Conservation (phyloP, 2,329 filamentous ascomycete species). For the Exutisphaerella laricina region DNA sequence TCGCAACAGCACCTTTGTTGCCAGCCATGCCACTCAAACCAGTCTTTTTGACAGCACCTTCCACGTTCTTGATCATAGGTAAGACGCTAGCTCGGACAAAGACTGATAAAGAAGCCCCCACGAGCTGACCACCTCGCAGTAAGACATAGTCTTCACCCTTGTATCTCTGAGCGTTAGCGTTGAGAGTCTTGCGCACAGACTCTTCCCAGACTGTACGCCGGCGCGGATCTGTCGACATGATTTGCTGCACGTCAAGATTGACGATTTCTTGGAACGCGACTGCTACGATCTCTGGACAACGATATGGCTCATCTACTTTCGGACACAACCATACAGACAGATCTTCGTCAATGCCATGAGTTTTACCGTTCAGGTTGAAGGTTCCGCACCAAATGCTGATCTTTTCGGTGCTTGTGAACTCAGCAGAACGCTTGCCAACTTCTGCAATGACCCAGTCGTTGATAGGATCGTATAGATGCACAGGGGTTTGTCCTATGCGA, state of each 20-base stretch:
- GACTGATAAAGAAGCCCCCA: slow-evolving; percentile 86
- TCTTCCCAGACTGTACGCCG: slow-evolving; percentile 81
- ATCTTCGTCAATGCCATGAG: slow-evolving; percentile 69
- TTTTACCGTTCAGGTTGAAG: slow-evolving; percentile 91
- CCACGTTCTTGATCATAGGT: slow-evolving; percentile 86
- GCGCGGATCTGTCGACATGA: slow-evolving; percentile 95
- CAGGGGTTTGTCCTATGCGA: slow-evolving; percentile 73
- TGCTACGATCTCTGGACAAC: slow-evolving; percentile 76
- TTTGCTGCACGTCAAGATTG: slow-evolving; percentile 94
- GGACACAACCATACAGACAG: slow-evolving; percentile 82
- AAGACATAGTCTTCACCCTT: slow-evolving; percentile 79
- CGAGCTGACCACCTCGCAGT: slow-evolving; percentile 84
- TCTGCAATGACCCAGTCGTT: slow-evolving; percentile 84
- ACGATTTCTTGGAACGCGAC: slow-evolving; percentile 98
- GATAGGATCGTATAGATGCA: slow-evolving; percentile 87
- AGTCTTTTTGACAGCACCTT: slow-evolving; percentile 90
- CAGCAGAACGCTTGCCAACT: slow-evolving; percentile 57
- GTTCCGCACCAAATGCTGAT: slow-evolving; percentile 83
- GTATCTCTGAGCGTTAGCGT: slow-evolving; percentile 59
- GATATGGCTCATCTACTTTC: slow-evolving; percentile 47
- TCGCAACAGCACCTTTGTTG: slow-evolving; percentile 96
- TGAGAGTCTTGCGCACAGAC: slow-evolving; percentile 71
- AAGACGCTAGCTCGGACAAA: slow-evolving; percentile 79
- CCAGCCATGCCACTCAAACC: slow-evolving; percentile 96
- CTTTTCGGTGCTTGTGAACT: slow-evolving; percentile 68